Base-by-base conservation (phyloP, 2,329 filamentous ascomycete species). In the Scorias spongiosa region DNA sequence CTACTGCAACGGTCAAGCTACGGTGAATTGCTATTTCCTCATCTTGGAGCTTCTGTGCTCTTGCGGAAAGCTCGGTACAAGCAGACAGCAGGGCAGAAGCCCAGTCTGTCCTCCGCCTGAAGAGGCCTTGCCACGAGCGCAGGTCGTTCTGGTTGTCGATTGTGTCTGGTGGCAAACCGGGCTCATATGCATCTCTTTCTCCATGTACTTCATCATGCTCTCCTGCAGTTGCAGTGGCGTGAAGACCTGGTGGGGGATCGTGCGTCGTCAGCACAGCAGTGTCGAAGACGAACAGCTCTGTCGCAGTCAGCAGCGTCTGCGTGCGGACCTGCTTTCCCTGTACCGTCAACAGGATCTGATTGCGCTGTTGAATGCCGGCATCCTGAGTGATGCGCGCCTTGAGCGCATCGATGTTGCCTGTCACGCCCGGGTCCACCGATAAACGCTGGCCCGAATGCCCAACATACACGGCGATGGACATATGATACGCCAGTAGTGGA, bases 241-340 rank as follows among this genome's bases (percentile, higher is more conserved):
- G 32, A 4, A 36, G 15, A 12, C 32, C 32, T 9, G 11, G 12
- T 12, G 9, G 4, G 68, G 44, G 38, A 15, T 46, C 42, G 26
- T 47, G 49, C 12, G 42, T 42, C 34, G 51, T 46, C 32, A 47
- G 49, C 18, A 41, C 71, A 65, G 42, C 60, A 55, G 56, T 67
- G 63, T 95, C 87, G 64, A 93, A 98, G 42, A 96, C 77, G 60
- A 84, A 96, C 45, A 98, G 79, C 61, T 96, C 87, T 52, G 78
- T 84, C 81, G 95, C 89, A 30, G 76, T 78, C 51, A 85, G 76
- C 40, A 95, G 73, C 30, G 78, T 82, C 58, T 89, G 83, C 30
- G 79, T 69, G 64, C 88, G 88, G 57, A 91, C 78, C 54, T 85
- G 84, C 64, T 84, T 88, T 41, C 89, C 89, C 52, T 84, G 78